Evolutionary conservation across 805 yeast species (phyloP), one percentile per base, ranked within the genome.

Genomic region (Starmerella stigmatis): DNA sequence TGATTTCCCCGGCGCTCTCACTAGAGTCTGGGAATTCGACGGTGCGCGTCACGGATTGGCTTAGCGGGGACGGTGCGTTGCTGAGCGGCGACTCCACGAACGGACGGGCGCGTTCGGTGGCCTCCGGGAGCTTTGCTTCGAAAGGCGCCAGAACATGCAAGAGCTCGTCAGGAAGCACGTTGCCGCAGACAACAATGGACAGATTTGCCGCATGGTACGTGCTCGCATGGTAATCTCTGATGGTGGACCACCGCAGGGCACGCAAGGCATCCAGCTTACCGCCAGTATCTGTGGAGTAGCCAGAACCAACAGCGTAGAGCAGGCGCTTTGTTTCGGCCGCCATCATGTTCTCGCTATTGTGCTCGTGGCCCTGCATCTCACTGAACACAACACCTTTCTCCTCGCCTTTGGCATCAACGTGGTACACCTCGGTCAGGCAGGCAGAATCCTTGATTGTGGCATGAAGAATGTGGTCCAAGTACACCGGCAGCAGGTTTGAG

Each of bases 371-470:
- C 59, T 85, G 96, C 97, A 92, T 92, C 65, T 92, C 98, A 43
- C 94, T 81, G 60, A 82, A 92, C 3, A 92, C 97, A 25, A 92
- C 98, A 55, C 98, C 98, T 60, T 86, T 86, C 55, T 92, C 98
- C 52, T 81, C 77, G 26, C 83, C 94, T 8, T 76, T 72, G 2
- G 94, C 95, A 61, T 92, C 97, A 37, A 92, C 75, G 61, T 92
- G 97, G 61, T 85, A 85, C 8, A 92, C 97, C 61, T 92, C 98
- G 1, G 98, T 92, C 43, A 80, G 67, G 57, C 94, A 92, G 0
- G 94, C 94, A 43, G 78, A 84, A 58, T 86, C 94, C 1, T 94
- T 81, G 43, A 92, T 65, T 0, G 94, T 84, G 2, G 98, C 96
- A 55, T 78, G 63, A 37, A 86, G 62, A 20, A 92, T 64, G 60